Evolutionary conservation across 2,329 filamentous ascomycete species (phyloP), one percentile per base, ranked within the genome.

Genomic region (Graphiopsis chlorocephala): DNA sequence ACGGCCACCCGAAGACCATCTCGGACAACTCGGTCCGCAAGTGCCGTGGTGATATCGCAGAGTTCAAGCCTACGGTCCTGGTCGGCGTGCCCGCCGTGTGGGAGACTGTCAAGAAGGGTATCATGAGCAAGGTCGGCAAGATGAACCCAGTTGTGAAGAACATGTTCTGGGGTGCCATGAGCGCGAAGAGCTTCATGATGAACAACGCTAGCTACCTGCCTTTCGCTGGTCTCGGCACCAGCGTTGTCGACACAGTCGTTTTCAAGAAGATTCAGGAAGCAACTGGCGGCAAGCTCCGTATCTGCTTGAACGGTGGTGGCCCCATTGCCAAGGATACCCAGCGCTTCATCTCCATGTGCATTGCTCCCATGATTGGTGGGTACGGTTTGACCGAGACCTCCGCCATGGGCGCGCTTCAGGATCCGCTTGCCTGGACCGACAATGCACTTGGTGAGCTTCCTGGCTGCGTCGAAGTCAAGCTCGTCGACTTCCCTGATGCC

Each of bases 71-170:
- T 0, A 96, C 93, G 1, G 86, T 97, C 75, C 86, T 99, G 76
- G 90, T 97, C 45, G 95, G 95, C 77, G 95, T 99, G 3, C 95
- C 95, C 1, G 93, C 96, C 65, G 90, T 99, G 33, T 99, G 94
- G 93, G 95, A 99, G 80, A 93, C 92, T 1, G 90, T 99, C 73
- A 94, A 93, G 83, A 99, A 99, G 83, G 95, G 95, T 63, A 91
- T 99, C 72, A 82, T 94, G 68, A 80, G 82, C 72, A 92, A 93
- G 78, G 88, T 98, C 66, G 89, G 91, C 74, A 81, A 85, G 65
- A 85, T 90, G 67, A 88, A 88, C 72, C 78, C 84, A n/a, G 65
- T 98, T 48, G 84, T 89, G 65, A 88, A 84, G 78, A 88, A 89
- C 72, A 79, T 98, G 67, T 99, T 99, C 84, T 89, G 87, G 87